Evolutionary conservation across 1,139 yeast genomes (phyloP).

Genomic region (Yamadazyma kanchanaburiensis): DNA sequence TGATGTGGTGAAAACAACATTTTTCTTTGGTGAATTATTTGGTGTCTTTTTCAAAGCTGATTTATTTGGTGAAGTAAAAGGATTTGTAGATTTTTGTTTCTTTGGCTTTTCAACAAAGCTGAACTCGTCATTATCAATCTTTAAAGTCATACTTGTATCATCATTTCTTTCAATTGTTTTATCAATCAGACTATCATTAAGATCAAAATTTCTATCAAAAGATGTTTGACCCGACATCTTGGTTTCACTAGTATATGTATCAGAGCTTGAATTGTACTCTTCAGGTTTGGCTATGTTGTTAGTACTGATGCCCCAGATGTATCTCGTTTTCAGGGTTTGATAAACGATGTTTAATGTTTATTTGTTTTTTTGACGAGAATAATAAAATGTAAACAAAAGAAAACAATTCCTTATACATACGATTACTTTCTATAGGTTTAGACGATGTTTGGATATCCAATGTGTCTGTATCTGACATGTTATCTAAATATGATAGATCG

Average conservation of each 20-base stretch:
- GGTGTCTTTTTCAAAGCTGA: constrained; percentile 38
- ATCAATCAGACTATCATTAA: constrained; percentile 17
- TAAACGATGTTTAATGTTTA: background rate
- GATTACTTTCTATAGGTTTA: constrained; percentile 6
- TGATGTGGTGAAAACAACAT: constrained; percentile 34
- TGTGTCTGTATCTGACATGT: constrained; percentile 25
- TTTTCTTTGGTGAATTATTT: constrained; percentile 34
- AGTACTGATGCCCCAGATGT: constrained; percentile 15
- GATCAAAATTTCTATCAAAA: constrained; percentile 27
- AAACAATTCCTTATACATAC: background rate
- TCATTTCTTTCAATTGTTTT: constrained; percentile 15
- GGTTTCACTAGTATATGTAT: constrained; percentile 33
- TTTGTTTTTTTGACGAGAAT: background rate
- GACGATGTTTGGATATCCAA: constrained; percentile 32
- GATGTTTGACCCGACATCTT: constrained; percentile 10
- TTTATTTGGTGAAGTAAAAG: constrained; percentile 32
- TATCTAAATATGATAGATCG: too few species aligned
- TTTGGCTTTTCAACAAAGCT: constrained; percentile 14
- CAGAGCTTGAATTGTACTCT: constrained; percentile 41
- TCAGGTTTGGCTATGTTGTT: constrained; percentile 8
- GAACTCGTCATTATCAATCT: constrained; percentile 24
- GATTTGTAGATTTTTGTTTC: background rate
- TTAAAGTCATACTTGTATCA: constrained; percentile 10
- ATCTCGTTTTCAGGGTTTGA: constrained; percentile 5
- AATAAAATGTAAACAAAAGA: constrained; percentile 2